Base-by-base conservation (phyloP, 495 filamentous ascomycete species). In the Xylona heveae region DNA sequence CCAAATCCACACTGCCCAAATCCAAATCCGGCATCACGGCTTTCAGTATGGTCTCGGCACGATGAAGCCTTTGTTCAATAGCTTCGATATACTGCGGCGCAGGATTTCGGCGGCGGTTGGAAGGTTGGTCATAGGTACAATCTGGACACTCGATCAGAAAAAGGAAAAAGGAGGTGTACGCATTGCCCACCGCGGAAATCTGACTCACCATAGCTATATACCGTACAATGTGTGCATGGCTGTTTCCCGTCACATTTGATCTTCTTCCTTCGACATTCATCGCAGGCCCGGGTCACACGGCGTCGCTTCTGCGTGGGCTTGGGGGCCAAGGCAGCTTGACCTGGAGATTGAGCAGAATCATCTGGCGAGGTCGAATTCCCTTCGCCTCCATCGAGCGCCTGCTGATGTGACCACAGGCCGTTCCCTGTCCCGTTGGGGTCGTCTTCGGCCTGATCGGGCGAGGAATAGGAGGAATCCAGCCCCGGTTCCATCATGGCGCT, bases 181-280 rank as follows among this genome's bases (percentile, higher is more conserved):
- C 14, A 10, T 12, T 19, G 14, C 15, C 14, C 17, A 20, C 28
- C 19, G 28, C 12, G 39, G 37, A 38, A 35, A 42, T 39, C 7
- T 26, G 13, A 51, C 67, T 53, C 66, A 97, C 88, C 88, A 60
- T 95, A 97, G 52, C 79, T 91, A 53, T 97, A 95, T 23, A 94
- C 81, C 5, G 82, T 90, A 54, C 88, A 97, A 51, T 94, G 88
- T 2, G 88, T 92, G 52, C 88, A 97, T 6, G 88, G 90, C 51
- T 93, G 83, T 54, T 91, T 91, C 36, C 88, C 88, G 47, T 94
- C 85, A 45, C 85, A 95, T 52, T 94, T 97, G 50, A 95, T 94
- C 53, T 97, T 97, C 54, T 97, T 97, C 42, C 88, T 63, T 29
- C 88, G 67, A 47, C 84, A 97, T 49, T 97, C 90, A 48, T 95